Evolutionary conservation across 352 stramenopile genomes (phyloP).

Genomic region (Pythium rhizo-oryzae): DNA sequence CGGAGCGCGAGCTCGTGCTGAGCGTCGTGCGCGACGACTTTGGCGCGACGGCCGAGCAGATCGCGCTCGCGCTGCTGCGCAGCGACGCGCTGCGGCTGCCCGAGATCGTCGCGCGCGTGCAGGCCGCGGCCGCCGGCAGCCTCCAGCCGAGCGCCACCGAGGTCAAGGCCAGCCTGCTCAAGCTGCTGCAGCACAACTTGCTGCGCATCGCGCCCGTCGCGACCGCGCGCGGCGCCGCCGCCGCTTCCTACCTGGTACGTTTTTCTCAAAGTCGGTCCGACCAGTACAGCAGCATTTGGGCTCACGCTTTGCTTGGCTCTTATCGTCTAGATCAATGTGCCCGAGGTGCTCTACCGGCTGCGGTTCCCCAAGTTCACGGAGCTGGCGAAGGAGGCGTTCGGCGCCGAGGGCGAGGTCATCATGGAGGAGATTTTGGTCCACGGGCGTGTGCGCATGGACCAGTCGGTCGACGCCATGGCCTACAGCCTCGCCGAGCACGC

Average conservation of each 20-base stretch:
- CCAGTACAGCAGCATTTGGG: no score
- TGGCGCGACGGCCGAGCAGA: constrained; percentile 63
- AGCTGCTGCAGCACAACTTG: constrained; percentile 89
- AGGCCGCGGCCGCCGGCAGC: constrained; percentile 32
- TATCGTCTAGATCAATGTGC: constrained; percentile 65
- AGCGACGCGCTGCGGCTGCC: constrained; percentile 64
- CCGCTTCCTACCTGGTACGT: constrained; percentile 56
- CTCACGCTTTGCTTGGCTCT: background rate
- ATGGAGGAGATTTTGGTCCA: constrained; percentile 90
- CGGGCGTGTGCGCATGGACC: constrained; percentile 81
- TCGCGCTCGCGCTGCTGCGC: constrained; percentile 63
- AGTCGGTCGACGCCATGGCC: constrained; percentile 84
- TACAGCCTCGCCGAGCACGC: constrained; percentile 72
- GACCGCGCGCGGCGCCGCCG: constrained; percentile 21
- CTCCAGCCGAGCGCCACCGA: constrained; percentile 59
- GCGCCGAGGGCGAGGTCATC: constrained; percentile 79
- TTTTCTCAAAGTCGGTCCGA: constrained; percentile 2
- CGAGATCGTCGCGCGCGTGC: constrained; percentile 69
- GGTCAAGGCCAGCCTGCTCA: constrained; percentile 84
- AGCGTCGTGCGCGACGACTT: constrained; percentile 86
- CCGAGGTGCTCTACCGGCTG: constrained; percentile 80
- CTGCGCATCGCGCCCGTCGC: constrained; percentile 59
- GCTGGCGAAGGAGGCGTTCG: constrained; percentile 74
- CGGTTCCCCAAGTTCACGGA: constrained; percentile 88
- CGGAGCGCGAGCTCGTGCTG: constrained; percentile 71